A percentile compares a stretch with the other conserved stretches of the same genome.
Conservation (phyloP, 306 rosid genomes). For the Luffa acutangula region DNA sequence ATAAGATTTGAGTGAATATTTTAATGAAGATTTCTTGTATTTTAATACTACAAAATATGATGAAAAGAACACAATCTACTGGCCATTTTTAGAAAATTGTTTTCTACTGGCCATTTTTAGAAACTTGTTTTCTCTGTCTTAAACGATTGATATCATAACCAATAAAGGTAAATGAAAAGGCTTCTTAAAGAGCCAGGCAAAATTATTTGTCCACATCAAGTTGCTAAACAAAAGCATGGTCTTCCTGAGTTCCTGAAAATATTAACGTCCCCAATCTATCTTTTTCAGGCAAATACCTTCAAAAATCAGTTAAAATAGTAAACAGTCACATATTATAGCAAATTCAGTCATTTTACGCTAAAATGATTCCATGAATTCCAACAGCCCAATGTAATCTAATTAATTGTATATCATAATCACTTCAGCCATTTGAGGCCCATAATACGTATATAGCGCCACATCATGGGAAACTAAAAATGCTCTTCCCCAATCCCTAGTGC, state of each 20-base stretch:
- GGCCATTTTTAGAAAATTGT: neutral
- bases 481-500: neutral
- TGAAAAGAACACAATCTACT: neutral
- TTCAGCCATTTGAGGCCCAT: neutral
- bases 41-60: neutral
- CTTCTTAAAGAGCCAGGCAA: neutral
- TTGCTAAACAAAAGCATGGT: neutral
- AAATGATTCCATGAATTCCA: neutral
- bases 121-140: neutral
- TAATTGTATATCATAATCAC: neutral
- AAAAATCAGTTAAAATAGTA: neutral
- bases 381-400: neutral
- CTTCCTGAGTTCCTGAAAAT: neutral
- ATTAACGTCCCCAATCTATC: neutral
- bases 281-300: neutral
- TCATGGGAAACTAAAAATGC: neutral
- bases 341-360: neutral
- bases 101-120: neutral
- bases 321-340: neutral
- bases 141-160: neutral
- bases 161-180: neutral
- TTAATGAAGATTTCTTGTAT: neutral
- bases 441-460: neutral
- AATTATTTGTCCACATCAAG: neutral
- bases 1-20: neutral